Evolutionary conservation across 1,284 basidiomycete species (phyloP).

Genomic region (Boletus mariae): DNA sequence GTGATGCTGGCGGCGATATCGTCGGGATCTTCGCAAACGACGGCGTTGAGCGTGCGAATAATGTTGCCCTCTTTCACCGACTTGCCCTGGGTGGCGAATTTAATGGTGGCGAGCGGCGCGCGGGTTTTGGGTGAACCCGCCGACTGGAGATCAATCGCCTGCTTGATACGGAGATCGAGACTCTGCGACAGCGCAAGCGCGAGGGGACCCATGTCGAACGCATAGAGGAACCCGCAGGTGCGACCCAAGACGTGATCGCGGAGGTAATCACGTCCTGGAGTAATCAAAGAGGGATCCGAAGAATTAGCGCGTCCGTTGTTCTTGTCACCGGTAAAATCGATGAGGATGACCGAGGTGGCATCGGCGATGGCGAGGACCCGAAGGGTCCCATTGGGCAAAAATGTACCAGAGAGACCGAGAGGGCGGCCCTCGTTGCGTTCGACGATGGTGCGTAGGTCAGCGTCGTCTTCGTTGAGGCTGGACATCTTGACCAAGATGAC

Average conservation of each 20-base stretch:
- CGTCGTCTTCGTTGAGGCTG: constrained; percentile 22
- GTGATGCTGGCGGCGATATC: neutral
- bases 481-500: constrained; percentile 18
- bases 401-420: constrained; percentile 29
- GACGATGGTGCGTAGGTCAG: constrained; percentile 22
- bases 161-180: constrained; percentile 35
- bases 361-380: constrained; percentile 30
- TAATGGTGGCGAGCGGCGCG: constrained; percentile 42
- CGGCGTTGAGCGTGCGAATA: constrained; percentile 37
- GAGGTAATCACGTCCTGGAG: constrained; percentile 24
- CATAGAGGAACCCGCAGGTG: constrained; percentile 35
- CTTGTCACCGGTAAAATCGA: constrained; percentile 29
- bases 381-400: constrained; percentile 18
- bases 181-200: constrained; percentile 35
- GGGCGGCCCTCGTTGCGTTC: constrained; percentile 33
- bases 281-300: constrained; percentile 12
- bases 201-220: constrained; percentile 41
- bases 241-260: constrained; percentile 35
- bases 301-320: constrained; percentile 35
- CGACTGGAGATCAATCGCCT: constrained; percentile 57
- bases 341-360: constrained; percentile 24
- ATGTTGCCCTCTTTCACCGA: constrained; percentile 40
- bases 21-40: constrained; percentile 30
- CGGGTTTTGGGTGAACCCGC: constrained; percentile 35
- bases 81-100: constrained; percentile 36